Evolutionary conservation across 768 basidiomycete species (phyloP).

Genomic region (Serendipita sp.): DNA sequence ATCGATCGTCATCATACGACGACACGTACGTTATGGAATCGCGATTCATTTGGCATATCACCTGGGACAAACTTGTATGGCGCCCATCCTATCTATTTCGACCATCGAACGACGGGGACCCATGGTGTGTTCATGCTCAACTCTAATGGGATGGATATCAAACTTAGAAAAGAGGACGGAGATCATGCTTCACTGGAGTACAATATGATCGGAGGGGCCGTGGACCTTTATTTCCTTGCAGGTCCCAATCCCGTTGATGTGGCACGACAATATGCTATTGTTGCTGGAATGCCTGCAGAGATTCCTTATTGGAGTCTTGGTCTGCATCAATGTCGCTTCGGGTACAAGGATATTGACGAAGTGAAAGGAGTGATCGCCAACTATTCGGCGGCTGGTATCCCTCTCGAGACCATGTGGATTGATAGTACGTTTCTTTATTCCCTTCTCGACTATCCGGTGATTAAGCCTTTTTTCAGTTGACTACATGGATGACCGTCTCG

Average conservation of each 20-base stretch:
- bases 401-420: slow-evolving; percentile 67
- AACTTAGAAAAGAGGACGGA: slow-evolving; percentile 30
- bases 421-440: slow-evolving; percentile 26
- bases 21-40: slow-evolving; percentile 43
- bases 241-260: slow-evolving; percentile 44
- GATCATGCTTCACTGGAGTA: slow-evolving; percentile 42
- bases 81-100: slow-evolving; percentile 57
- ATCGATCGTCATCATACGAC: slow-evolving; percentile 14
- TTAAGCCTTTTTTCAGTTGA: neutral
- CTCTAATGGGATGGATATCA: slow-evolving; percentile 66
- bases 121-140: slow-evolving; percentile 57
- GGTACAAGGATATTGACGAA: slow-evolving; percentile 51
- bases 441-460: neutral
- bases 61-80: slow-evolving; percentile 50
- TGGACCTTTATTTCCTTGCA: slow-evolving; percentile 67
- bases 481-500: slow-evolving; percentile 3
- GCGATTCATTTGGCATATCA: slow-evolving; percentile 47
- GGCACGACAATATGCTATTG: slow-evolving; percentile 50
- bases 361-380: slow-evolving; percentile 45
- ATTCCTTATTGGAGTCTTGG: slow-evolving; percentile 64
- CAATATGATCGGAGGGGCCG: slow-evolving; percentile 57
- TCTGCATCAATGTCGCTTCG: slow-evolving; percentile 57
- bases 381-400: slow-evolving; percentile 45
- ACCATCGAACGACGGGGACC: slow-evolving; percentile 47
- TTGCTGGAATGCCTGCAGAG: slow-evolving; percentile 51